A percentile compares a stretch with the other conserved stretches of the same genome.
phyloP scores from a whole-genome alignment of 192 early-diverging fungal species.

The Mortierella hygrophila region DNA sequence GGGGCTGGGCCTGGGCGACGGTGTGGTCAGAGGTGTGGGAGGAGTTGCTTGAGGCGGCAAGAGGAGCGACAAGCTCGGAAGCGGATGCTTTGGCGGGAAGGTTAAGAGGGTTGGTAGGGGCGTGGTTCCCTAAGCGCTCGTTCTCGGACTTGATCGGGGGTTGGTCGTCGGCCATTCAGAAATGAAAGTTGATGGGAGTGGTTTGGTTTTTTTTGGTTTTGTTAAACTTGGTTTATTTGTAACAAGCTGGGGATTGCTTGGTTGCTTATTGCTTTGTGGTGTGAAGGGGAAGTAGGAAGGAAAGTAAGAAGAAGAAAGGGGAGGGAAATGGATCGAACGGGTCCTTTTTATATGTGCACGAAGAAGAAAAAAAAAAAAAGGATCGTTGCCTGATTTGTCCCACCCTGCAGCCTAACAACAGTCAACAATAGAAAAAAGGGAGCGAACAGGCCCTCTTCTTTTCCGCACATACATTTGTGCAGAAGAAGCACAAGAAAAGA shows the following conservation, averaged over 20 bases:
- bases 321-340: neutral
- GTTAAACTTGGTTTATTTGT: neutral
- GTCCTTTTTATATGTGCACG: neutral
- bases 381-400: neutral
- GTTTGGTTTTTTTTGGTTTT: neutral
- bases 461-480: neutral
- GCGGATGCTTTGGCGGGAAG: too few species aligned
- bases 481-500: neutral
- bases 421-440: neutral
- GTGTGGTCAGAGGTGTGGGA: neutral
- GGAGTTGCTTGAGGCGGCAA: neutral
- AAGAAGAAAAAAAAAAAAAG: neutral
- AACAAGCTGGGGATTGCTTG: neutral
- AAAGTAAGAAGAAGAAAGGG: neutral
- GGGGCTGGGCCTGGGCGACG: neutral
- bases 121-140: slow-evolving; percentile 1
- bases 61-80: neutral
- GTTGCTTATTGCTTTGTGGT: neutral
- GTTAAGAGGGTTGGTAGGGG: neutral
- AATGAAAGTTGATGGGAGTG: neutral
- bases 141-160: slow-evolving; percentile 5
- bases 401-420: neutral
- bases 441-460: neutral
- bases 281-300: neutral
- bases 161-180: slow-evolving; percentile 1